Percentiles rank a stretch among this genome's conserved stretches.
Evolutionary conservation across 23 red algal genomes (phyloP).

Genomic region (Chondrus crispus): DNA sequence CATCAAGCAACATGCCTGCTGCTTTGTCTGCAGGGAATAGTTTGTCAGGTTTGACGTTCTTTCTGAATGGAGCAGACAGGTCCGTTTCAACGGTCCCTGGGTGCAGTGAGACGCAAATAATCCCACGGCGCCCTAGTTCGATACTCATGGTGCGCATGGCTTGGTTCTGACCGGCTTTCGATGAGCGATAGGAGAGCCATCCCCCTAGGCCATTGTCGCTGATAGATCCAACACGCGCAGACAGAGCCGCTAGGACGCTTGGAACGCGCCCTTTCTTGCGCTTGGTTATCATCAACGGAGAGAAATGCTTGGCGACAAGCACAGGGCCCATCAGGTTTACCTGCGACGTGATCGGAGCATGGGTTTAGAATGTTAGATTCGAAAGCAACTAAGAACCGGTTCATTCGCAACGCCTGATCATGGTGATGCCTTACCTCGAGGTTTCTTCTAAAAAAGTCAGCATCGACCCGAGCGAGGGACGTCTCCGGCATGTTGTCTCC

Average conservation of each 20-base stretch:
- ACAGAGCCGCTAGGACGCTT: constrained; percentile 57
- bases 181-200: constrained; percentile 73
- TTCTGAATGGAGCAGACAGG: constrained; percentile 67
- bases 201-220: constrained; percentile 66
- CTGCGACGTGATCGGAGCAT: neutral
- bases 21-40: constrained; percentile 58
- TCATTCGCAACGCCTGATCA: too few relatives aligned
- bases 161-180: constrained; percentile 81
- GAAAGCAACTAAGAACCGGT: too few relatives aligned
- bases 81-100: constrained; percentile 78
- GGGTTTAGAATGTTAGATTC: too few relatives aligned
- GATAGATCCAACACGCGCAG: constrained; percentile 68
- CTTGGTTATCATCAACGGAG: constrained; percentile 56
- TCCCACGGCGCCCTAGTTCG: constrained; percentile 55
- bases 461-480: constrained; percentile 35
- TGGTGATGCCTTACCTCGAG: constrained; percentile 13
- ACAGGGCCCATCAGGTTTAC: constrained; percentile 76
- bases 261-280: constrained; percentile 50
- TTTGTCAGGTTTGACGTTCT: constrained; percentile 49
- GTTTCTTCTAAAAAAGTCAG: constrained; percentile 37
- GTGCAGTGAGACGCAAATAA: constrained; percentile 60
- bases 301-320: constrained; percentile 69
- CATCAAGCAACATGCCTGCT: constrained; percentile 62
- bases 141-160: constrained; percentile 55
- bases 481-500: constrained; percentile 62